These are phyloP conservation scores for Metschnikowia reukaufii DNA, from an alignment of 805 yeast genomes.

Conservation along the genomic window DNA sequence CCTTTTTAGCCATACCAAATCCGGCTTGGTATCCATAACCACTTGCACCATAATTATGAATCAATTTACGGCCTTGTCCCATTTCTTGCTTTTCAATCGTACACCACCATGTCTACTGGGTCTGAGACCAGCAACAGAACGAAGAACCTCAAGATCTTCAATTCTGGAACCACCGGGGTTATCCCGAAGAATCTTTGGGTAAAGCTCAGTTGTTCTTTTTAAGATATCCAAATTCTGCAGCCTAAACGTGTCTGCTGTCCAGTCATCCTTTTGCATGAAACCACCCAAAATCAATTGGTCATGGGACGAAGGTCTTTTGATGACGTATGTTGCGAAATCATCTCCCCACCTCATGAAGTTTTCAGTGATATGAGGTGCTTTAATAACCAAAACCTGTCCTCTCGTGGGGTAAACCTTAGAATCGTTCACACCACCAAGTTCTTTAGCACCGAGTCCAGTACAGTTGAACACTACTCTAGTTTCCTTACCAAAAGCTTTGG, in stretches of 20 bases:
- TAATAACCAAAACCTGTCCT: slow-evolving; percentile 75
- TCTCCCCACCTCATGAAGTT: slow-evolving; percentile 63
- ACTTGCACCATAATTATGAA: slow-evolving; percentile 73
- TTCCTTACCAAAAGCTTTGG: slow-evolving; percentile 47
- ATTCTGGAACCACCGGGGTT: slow-evolving; percentile 32
- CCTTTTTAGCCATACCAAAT: slow-evolving; percentile 55
- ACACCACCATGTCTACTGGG: slow-evolving; percentile 78
- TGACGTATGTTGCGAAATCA: slow-evolving; percentile 61
- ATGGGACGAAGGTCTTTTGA: slow-evolving; percentile 67
- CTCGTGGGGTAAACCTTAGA: slow-evolving; percentile 64
- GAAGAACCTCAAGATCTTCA: slow-evolving; percentile 50
- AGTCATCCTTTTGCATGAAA: slow-evolving; percentile 60
- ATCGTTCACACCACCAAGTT: slow-evolving; percentile 67
- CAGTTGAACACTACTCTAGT: slow-evolving; percentile 67
- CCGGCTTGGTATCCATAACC: slow-evolving; percentile 72
- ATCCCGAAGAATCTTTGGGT: slow-evolving; percentile 48
- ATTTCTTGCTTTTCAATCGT: slow-evolving; percentile 58
- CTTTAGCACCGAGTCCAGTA: slow-evolving; percentile 69
- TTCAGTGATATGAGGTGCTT: slow-evolving; percentile 65
- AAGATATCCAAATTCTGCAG: slow-evolving; percentile 62
- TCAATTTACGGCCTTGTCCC: slow-evolving; percentile 36
- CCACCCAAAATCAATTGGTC: slow-evolving; percentile 78
- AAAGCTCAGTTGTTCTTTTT: slow-evolving; percentile 51
- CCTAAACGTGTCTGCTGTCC: slow-evolving; percentile 59
- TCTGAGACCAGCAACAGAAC: slow-evolving; percentile 72